Evolutionary conservation across 2,329 filamentous ascomycete species (phyloP), one percentile per base, ranked within the genome.

Genomic region (Hypoxylon sp.): DNA sequence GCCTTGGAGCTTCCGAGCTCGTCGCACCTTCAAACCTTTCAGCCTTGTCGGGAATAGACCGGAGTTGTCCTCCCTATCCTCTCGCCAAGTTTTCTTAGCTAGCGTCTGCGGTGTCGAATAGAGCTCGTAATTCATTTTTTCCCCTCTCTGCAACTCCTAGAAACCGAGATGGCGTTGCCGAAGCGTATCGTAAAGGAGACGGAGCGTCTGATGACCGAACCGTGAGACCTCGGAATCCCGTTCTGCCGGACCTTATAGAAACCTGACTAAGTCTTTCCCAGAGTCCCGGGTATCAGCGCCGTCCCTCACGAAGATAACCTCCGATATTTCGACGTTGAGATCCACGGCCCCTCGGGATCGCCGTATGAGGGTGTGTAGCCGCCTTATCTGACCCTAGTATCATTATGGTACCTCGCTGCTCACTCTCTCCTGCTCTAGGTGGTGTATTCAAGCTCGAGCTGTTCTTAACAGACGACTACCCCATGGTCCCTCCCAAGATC

Each of bases 111-210:
- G 55, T 16, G 14, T 20, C 14, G 11, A 55, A 20, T 30, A 51
- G 26, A 45, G 24, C 28, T 46, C 7, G 14, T 12, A 3, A 26
- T 26, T 24, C 2, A 14, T 52, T 57, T 18, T 32, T 45, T 33
- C 38, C 24, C 22, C 28, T 11, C 18, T 30, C 16, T 56, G 18
- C 20, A 48, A 30, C 36, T 46, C 30, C 32, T n/a, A 18, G 24
- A 36, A 30, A 64, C 32, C 53, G 72, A 70, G 64, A 89, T 88
- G 92, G 89, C 93, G 69, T 85, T 99, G 71, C 95, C 96, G 30
- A 99, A 99, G 85, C 87, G 96, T 77, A 99, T 99, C 76, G 87
- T 98, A 77, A 99, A 99, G 83, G 96, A 99, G 87, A 99, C 96
- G 18, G 95, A 99, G 83, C 90, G 96, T 76, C 87, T 99, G 72